phyloP scores from a whole-genome alignment of 257 asterid genomes.

The Orobanche coerulescens region DNA sequence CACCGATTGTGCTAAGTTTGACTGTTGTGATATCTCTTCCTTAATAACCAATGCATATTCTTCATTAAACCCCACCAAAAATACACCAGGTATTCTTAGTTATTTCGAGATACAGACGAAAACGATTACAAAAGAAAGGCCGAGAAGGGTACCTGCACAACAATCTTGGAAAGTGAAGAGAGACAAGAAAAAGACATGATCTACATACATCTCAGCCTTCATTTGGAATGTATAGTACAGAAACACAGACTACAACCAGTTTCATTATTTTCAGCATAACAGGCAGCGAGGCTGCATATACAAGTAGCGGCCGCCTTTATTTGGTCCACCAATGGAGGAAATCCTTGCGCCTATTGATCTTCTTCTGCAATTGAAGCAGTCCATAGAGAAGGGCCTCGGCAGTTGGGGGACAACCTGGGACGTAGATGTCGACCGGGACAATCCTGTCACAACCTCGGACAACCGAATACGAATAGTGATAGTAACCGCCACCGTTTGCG shows the following conservation, averaged over 20 bases:
- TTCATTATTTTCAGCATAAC: slow-evolving; percentile 25
- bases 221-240: neutral
- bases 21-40: no score
- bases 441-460: slow-evolving; percentile 94
- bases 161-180: neutral
- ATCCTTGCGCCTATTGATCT: slow-evolving; percentile 91
- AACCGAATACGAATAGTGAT: slow-evolving; percentile 88
- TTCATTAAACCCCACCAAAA: no score
- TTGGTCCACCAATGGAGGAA: slow-evolving; percentile 95
- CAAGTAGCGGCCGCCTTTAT: slow-evolving; percentile 25
- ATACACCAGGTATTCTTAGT: no score
- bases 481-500: slow-evolving; percentile 99
- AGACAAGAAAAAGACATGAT: neutral
- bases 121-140: no score
- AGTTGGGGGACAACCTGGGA: slow-evolving; percentile 96
- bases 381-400: slow-evolving; percentile 96
- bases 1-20: no score
- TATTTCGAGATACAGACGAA: no score
- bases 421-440: slow-evolving; percentile 91
- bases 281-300: slow-evolving; percentile 11
- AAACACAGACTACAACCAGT: neutral
- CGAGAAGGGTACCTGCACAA: no score
- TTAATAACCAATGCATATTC: no score
- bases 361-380: slow-evolving; percentile 90
- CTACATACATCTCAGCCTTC: neutral